These are phyloP conservation scores for Xylaria arbuscula DNA, from an alignment of 2,329 filamentous ascomycete species.

Conservation along the genomic window DNA sequence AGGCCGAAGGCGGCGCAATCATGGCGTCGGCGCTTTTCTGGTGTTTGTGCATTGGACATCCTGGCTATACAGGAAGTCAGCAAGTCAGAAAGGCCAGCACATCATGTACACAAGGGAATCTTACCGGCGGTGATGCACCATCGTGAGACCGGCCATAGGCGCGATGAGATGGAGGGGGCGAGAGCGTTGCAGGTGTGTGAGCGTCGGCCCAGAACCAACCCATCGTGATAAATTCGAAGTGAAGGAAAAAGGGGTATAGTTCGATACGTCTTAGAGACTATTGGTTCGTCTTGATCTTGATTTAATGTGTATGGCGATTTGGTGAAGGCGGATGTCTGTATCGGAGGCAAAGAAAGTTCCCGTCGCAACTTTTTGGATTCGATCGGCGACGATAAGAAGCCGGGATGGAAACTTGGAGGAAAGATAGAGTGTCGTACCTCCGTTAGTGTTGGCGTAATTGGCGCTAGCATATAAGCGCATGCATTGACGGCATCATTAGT, in stretches of 20 bases:
- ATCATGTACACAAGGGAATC: constrained; percentile 34
- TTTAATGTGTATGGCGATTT: constrained; percentile 3
- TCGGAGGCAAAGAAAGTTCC: constrained; percentile 26
- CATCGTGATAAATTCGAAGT: constrained; percentile 54
- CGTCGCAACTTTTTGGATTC: constrained; percentile 29
- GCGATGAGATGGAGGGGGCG: constrained; percentile 43
- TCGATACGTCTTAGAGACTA: not conserved
- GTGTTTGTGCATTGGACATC: constrained; percentile 68
- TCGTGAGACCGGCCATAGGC: constrained; percentile 36
- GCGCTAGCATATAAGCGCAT: too few species aligned
- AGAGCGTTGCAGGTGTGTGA: constrained; percentile 46
- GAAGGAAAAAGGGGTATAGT: not conserved
- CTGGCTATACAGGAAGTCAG: constrained; percentile 52
- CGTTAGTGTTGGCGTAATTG: too few species aligned
- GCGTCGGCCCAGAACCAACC: constrained; percentile 73
- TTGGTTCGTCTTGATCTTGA: not conserved
- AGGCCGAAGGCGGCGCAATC: constrained; percentile 47
- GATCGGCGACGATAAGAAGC: constrained; percentile 28
- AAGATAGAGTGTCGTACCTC: too few species aligned
- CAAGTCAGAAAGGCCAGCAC: constrained; percentile 40
- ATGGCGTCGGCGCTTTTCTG: constrained; percentile 61
- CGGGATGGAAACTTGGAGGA: not conserved
- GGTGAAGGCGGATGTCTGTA: not conserved
- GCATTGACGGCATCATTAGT: too few species aligned
- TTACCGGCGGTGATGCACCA: constrained; percentile 55